These are phyloP conservation scores for Russula sp. DNA, from an alignment of 768 basidiomycete species.

Conservation along the genomic window DNA sequence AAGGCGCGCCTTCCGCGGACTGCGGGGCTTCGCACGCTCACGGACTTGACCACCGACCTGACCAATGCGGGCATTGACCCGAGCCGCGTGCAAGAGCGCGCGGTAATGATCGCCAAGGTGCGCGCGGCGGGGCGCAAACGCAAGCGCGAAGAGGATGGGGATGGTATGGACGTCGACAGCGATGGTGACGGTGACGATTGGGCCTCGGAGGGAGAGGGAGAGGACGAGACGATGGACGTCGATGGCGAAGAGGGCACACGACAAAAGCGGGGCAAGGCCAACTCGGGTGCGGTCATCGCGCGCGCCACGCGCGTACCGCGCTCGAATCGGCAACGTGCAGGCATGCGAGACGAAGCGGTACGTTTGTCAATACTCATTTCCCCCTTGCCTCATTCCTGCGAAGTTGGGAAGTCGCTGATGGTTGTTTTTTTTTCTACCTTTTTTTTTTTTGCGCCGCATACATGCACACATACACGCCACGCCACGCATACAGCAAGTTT, in stretches of 20 bases:
- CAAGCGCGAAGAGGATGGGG: conserved; percentile 40
- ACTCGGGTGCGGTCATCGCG: conserved; percentile 49
- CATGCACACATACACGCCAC: not conserved
- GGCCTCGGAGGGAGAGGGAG: conserved; percentile 34
- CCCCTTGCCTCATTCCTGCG: not conserved
- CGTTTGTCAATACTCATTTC: conserved; percentile 24
- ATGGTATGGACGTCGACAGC: conserved; percentile 31
- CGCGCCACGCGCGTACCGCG: conserved; percentile 46
- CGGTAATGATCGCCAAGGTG: conserved; percentile 69
- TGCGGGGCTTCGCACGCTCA: conserved; percentile 55
- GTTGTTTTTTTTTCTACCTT: conserved; percentile 6
- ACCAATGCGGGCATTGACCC: conserved; percentile 89
- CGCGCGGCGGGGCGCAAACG: conserved; percentile 67
- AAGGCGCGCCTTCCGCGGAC: conserved; percentile 70
- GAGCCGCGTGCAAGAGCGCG: conserved; percentile 82
- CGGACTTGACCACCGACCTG: conserved; percentile 72
- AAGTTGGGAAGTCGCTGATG: not conserved
- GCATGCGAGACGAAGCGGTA: conserved; percentile 70
- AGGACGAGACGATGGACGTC: conserved; percentile 30
- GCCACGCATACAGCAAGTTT: conserved; percentile 49
- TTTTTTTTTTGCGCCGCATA: not conserved
- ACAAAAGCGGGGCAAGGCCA: conserved; percentile 55
- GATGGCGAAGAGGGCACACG: conserved; percentile 42
- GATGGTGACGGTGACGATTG: conserved; percentile 22
- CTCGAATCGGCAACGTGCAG: conserved; percentile 67